Evolutionary conservation across 257 asterid genomes (phyloP).

Genomic region (Solanum arcanum): DNA sequence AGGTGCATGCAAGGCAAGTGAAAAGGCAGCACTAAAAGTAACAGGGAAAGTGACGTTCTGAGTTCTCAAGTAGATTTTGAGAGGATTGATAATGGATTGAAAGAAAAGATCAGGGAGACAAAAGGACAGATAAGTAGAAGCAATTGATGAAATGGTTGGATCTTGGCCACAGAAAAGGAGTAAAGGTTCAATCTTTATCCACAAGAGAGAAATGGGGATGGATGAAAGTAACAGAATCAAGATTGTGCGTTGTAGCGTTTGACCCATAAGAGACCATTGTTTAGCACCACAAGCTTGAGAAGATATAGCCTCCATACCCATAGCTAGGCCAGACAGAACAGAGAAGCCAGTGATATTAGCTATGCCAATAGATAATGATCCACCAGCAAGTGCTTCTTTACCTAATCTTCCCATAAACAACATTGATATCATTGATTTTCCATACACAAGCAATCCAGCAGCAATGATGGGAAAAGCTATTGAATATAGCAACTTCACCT

Average conservation of each 20-base stretch:
- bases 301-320: conserved; percentile 63
- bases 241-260: conserved; percentile 45
- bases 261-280: conserved; percentile 37
- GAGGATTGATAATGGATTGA: conserved; percentile 45
- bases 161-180: conserved; percentile 41
- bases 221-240: conserved; percentile 30
- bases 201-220: conserved; percentile 49
- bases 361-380: conserved; percentile 55
- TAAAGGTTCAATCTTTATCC: conserved; percentile 51
- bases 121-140: conserved; percentile 37
- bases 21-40: conserved; percentile 24
- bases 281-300: conserved; percentile 75
- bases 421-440: conserved; percentile 55
- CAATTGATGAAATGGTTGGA: conserved; percentile 36
- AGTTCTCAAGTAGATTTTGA: conserved; percentile 38
- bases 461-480: conserved; percentile 64
- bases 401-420: conserved; percentile 58
- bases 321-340: conserved; percentile 52
- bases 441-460: conserved; percentile 44
- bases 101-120: conserved; percentile 47
- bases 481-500: conserved; percentile 43
- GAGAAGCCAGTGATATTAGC: conserved; percentile 78
- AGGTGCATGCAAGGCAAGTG: conserved; percentile 45
- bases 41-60: conserved; percentile 50
- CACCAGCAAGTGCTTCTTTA: conserved; percentile 59